phyloP scores from a whole-genome alignment of 2,329 filamentous ascomycete genomes.

The Phialemoniopsis sp. region DNA sequence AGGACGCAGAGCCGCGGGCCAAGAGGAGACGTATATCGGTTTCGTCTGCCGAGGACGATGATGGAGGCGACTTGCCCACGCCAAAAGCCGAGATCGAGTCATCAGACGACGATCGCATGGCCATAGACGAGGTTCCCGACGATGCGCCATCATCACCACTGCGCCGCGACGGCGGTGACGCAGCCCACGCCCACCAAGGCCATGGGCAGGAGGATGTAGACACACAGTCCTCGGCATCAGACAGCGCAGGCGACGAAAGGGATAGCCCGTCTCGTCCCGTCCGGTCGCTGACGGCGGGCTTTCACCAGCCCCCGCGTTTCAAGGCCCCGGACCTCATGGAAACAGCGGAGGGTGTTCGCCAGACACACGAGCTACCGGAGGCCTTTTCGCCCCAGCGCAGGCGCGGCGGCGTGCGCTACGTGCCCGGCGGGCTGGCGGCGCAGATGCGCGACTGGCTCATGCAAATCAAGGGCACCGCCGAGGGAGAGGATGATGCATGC shows the following conservation, averaged over 20 bases:
- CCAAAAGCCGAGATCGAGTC: neutral
- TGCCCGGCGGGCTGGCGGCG: conserved; percentile 34
- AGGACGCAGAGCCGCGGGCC: conserved; percentile 24
- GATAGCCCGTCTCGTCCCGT: too few species aligned
- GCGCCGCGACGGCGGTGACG: conserved; percentile 1
- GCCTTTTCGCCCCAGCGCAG: conserved; percentile 32
- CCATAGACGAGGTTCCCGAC: conserved; percentile 12
- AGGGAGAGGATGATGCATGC: conserved; percentile 8
- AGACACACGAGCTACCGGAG: conserved; percentile 23
- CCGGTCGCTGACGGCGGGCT: conserved; percentile 15
- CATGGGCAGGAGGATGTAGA: conserved; percentile 10
- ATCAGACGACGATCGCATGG: neutral
- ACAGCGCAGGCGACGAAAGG: too few species aligned
- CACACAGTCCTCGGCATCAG: too few species aligned
- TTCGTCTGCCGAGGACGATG: neutral
- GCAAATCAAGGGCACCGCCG: conserved; percentile 28
- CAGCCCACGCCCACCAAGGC: too few species aligned
- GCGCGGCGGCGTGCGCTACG: conserved; percentile 24
- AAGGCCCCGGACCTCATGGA: conserved; percentile 18
- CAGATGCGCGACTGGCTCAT: conserved; percentile 40
- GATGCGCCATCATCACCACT: neutral
- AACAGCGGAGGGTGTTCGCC: conserved; percentile 2
- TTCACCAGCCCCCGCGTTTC: conserved; percentile 32
- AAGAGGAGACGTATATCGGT: conserved; percentile 11
- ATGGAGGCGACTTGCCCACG: conserved; percentile 1